Base-by-base conservation (phyloP, 106 monocot species). In the Allium sativum region DNA sequence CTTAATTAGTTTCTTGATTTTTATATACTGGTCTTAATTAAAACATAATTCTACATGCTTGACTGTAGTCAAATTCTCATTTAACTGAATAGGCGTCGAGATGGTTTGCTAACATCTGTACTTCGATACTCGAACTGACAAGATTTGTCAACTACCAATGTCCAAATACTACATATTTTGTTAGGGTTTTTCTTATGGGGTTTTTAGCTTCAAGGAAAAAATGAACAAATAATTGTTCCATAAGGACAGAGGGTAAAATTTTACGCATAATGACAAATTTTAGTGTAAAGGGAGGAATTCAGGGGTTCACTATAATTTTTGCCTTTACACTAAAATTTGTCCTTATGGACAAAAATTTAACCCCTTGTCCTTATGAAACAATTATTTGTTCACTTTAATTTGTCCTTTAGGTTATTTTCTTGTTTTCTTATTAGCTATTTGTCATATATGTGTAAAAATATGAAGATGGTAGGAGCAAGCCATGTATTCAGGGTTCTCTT, bases 41-140 rank as follows among this genome's bases (percentile, higher is more conserved):
- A 20, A 5, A 46, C 46, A 8, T 62, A 40, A 40, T 62, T 18
- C 46, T 8, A 13, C 43, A 62, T 3, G n/a, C 18, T 2, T 46
- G 45, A 11, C 12, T 19, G 17, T 62, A 45, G 61, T 41, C 14
- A 45, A n/a, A 12, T 46, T 47, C 12, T 47, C 12, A 13, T 73
- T 54, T 71, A 8, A 19, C 52, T 62, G 20, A 66, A 58, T n/a
- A 98, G 98, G 98, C 92, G 92, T 45, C 70, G 65, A 22, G 80
- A 98, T 78, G 98, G 98, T 31, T 64, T 22, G n/a, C 80, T n/a
- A n/a, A n/a, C n/a, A 98, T 75, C 71, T 98, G 67, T 82, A 87
- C 18, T 98, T 98, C 74, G 82, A 77, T 55, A 70, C 92, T 58
- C 84, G 92, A 45, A 51, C 67, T 70, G 98, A 98, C 74, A 92